phyloP scores from a whole-genome alignment of 2,329 filamentous ascomycete species.

The Neoarthrinium moseri region DNA sequence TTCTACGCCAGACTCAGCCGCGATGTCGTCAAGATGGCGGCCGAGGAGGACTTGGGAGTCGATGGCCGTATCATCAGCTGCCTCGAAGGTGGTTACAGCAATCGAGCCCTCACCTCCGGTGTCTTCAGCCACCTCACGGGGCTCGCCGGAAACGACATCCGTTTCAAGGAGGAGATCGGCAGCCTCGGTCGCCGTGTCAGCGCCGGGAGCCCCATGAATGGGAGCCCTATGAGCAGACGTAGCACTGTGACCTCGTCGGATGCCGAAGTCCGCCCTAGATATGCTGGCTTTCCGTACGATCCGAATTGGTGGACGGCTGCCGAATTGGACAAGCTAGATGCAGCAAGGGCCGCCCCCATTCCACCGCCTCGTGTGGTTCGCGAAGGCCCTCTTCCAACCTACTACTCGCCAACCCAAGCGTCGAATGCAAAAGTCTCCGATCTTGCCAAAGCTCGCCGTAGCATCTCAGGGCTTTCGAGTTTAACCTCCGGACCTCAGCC shows the following conservation, averaged over 20 bases:
- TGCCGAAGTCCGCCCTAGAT: conserved; percentile 25
- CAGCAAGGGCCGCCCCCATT: conserved; percentile 49
- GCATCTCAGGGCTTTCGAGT: conserved; percentile 50
- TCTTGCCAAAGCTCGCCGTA: conserved; percentile 63
- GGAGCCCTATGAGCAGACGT: conserved; percentile 37
- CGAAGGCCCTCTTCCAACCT: conserved; percentile 63
- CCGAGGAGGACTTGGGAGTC: conserved; percentile 73
- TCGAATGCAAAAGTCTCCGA: conserved; percentile 79
- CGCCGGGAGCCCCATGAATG: conserved; percentile 56
- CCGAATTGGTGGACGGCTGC: conserved; percentile 68
- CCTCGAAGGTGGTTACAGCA: conserved; percentile 93
- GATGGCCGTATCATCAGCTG: conserved; percentile 90
- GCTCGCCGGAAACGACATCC: conserved; percentile 58
- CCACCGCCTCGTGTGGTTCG: conserved; percentile 53
- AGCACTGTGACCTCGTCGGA: conserved; percentile 28
- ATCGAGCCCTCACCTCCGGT: conserved; percentile 84
- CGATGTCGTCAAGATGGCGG: conserved; percentile 79
- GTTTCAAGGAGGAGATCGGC: conserved; percentile 28
- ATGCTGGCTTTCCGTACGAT: conserved; percentile 53
- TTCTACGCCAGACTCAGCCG: conserved; percentile 91
- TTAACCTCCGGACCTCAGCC: conserved; percentile 31
- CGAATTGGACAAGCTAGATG: conserved; percentile 69
- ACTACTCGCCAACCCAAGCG: conserved; percentile 83
- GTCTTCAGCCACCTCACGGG: conserved; percentile 89
- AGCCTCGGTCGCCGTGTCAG: conserved; percentile 45